phyloP scores from a whole-genome alignment of 768 basidiomycete genomes.

The Leccinum barrowsii region DNA sequence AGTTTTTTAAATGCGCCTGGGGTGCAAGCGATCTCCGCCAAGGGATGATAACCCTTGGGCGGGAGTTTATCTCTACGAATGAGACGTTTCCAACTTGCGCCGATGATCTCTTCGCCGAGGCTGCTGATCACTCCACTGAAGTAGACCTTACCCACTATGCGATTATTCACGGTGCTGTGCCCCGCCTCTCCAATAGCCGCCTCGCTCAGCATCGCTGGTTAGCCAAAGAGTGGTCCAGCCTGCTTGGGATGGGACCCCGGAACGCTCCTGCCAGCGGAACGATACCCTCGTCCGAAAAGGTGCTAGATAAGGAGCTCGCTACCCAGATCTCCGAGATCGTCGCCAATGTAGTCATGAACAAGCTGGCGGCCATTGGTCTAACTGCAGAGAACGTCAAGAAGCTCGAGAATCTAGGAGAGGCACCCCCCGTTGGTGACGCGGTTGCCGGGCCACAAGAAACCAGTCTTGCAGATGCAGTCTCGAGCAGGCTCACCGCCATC shows the following conservation, averaged over 20 bases:
- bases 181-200: background rate
- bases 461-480: background rate
- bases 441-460: background rate
- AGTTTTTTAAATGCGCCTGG: slow-evolving; percentile 2
- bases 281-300: background rate
- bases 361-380: background rate
- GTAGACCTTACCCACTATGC: slow-evolving; percentile 3
- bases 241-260: background rate
- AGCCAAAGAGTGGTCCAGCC: slow-evolving; percentile 1
- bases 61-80: slow-evolving; percentile 5
- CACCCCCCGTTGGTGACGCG: background rate
- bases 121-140: slow-evolving; percentile 6
- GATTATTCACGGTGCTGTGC: background rate
- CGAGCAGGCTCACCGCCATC: no score
- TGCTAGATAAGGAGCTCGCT: background rate
- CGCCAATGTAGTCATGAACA: background rate
- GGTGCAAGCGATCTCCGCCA: slow-evolving; percentile 4
- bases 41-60: slow-evolving; percentile 5
- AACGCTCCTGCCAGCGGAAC: background rate
- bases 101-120: slow-evolving; percentile 7
- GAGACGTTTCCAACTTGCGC: slow-evolving; percentile 3
- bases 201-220: slow-evolving; percentile 4
- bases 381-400: background rate
- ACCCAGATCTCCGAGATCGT: background rate
- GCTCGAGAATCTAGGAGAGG: background rate